Base-by-base conservation (phyloP, 208 protist genomes). In the Leishmania lainsoni region DNA sequence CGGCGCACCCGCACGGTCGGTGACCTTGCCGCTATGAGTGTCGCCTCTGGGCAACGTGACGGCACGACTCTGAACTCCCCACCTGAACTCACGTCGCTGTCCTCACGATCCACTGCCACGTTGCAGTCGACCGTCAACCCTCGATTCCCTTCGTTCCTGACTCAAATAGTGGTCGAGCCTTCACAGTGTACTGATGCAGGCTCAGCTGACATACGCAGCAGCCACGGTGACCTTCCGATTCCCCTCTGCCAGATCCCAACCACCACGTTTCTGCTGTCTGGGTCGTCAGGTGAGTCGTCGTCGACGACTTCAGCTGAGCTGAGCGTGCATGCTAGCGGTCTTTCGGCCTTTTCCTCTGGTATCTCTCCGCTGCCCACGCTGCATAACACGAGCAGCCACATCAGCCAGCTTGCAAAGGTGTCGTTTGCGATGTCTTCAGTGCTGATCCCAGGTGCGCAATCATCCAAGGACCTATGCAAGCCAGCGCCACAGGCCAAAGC, bases 1-100 rank as follows among this genome's bases (percentile, higher is more conserved):
- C n/a, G 0, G 17, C 80, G 80, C 26, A 84, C 74, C 35, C 22
- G 58, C 75, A 84, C 80, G 22, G 68, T 80, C 26, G 75, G 79
- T 42, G 63, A 80, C 69, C 51, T 84, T 35, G 39, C 75, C 29
- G 9, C 75, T 22, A 75, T 75, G 73, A 22, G 54, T 8, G 39
- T 42, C 6, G 52, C 32, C 17, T 54, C 66, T 26, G 69, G 56
- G 3, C 39, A 39, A 52, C 48, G 56, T 32, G 54, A 52, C 52
- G 65, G 72, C 14, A 45, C n/a, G n/a, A 75, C 51, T 9, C 51
- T 12, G 14, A 14, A 42, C n/a, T 54, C 49, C 12, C 22, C 71
- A 59, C 71, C 26, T 48, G n/a, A 32, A 20, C 29, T n/a, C 0
- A 5, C 16, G 49, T 59, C 71, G 10, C 20, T 29, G 9, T 52